Evolutionary conservation across 768 basidiomycete genomes (phyloP).

Genomic region (Lentinula sp.): DNA sequence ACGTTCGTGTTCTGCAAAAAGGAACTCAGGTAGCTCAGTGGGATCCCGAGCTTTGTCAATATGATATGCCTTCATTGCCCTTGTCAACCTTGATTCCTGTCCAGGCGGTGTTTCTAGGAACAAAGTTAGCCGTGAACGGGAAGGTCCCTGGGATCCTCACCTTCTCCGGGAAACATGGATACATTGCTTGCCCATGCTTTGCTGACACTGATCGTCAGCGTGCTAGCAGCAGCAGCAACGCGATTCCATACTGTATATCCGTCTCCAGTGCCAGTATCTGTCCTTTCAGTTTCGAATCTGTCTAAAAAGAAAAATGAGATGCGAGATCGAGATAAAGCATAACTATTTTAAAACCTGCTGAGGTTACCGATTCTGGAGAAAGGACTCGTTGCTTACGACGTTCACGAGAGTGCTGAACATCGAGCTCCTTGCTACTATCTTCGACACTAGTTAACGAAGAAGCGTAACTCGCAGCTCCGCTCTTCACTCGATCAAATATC

Average conservation of each 20-base stretch:
- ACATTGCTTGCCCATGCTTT: slow-evolving; percentile 50
- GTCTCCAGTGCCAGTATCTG: slow-evolving; percentile 20
- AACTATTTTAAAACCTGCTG: not conserved
- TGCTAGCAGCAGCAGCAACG: slow-evolving; percentile 47
- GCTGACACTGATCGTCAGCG: slow-evolving; percentile 49
- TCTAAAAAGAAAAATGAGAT: not conserved
- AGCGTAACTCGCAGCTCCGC: slow-evolving; percentile 19
- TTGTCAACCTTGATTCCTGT: slow-evolving; percentile 52
- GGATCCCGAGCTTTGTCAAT: slow-evolving; percentile 51
- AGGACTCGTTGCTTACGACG: not conserved
- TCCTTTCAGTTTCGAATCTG: not conserved
- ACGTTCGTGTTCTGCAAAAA: slow-evolving; percentile 42
- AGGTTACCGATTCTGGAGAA: not conserved
- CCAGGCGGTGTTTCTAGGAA: slow-evolving; percentile 43
- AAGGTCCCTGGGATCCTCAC: slow-evolving; percentile 17
- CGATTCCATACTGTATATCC: slow-evolving; percentile 50
- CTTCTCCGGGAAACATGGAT: slow-evolving; percentile 35
- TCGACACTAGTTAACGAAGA: slow-evolving; percentile 42
- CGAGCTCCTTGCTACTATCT: slow-evolving; percentile 21
- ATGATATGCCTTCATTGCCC: slow-evolving; percentile 66
- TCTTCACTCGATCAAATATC: slow-evolving; percentile 30
- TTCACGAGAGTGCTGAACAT: not conserved
- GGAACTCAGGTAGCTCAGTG: slow-evolving; percentile 18
- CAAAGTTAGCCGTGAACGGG: not conserved
- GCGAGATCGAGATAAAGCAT: not conserved